A percentile compares a stretch with the other conserved stretches of the same genome.
These are phyloP conservation scores for Deuterostichococcus epilithicus DNA, from an alignment of 139 green algal species.

Conservation along the genomic window DNA sequence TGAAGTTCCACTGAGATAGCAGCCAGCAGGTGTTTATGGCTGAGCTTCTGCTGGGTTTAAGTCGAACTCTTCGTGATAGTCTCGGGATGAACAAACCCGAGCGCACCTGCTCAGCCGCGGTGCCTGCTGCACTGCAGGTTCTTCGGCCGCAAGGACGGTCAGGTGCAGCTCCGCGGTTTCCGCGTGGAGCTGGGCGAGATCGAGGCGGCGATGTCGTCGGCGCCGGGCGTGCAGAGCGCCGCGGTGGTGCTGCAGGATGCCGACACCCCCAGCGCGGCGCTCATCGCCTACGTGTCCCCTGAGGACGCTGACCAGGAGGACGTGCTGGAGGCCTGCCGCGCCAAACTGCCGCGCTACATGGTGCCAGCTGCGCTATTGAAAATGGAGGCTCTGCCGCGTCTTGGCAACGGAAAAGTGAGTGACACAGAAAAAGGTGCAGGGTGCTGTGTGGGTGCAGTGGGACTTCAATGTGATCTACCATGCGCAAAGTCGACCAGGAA, in stretches of 20 bases:
- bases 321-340: neutral
- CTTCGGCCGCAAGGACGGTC: conserved; percentile 14
- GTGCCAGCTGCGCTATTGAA: conserved; percentile 10
- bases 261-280: neutral
- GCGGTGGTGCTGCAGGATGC: conserved; percentile 8
- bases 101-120: no score
- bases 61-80: no score
- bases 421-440: neutral
- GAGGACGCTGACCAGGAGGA: neutral
- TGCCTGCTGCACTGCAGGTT: neutral
- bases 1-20: no score
- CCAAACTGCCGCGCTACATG: conserved; percentile 27
- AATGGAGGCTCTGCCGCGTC: conserved; percentile 15
- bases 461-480: no score
- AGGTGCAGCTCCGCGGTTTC: conserved; percentile 48
- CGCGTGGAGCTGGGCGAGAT: conserved; percentile 50
- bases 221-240: neutral
- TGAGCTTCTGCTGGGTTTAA: no score
- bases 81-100: no score
- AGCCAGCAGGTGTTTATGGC: no score
- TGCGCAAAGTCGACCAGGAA: no score
- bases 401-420: conserved; percentile 26
- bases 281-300: conserved; percentile 22
- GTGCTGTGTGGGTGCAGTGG: neutral
- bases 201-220: conserved; percentile 19